These are phyloP conservation scores for Silybum marianum DNA, from an alignment of 129 eudicot species.

Conservation along the genomic window DNA sequence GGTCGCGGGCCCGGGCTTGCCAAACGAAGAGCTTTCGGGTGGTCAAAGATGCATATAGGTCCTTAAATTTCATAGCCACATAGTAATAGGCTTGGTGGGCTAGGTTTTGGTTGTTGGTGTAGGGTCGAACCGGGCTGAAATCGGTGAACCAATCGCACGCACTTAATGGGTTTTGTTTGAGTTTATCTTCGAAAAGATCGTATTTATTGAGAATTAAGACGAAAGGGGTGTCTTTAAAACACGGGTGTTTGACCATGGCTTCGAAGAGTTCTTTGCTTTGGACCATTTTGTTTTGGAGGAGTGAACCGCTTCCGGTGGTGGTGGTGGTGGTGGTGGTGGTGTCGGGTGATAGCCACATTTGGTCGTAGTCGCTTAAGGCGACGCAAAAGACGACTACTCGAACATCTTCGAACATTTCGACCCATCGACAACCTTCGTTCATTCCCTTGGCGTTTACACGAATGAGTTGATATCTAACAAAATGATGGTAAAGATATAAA, in stretches of 20 bases:
- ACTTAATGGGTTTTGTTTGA: conserved; percentile 56
- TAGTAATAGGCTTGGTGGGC: conserved; percentile 95
- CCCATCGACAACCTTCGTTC: conserved; percentile 93
- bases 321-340: neutral
- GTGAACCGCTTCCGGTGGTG: conserved; percentile 47
- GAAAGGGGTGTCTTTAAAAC: conserved; percentile 95
- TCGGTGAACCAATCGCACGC: conserved; percentile 90
- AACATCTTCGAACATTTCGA: conserved; percentile 92
- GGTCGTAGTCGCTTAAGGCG: conserved; percentile 74
- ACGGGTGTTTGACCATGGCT: conserved; percentile 75
- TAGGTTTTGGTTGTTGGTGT: conserved; percentile 72
- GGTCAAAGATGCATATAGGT: conserved; percentile 72
- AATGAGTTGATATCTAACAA: conserved; percentile 74
- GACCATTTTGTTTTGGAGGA: conserved; percentile 81
- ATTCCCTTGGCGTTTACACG: conserved; percentile 84
- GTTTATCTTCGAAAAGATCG: conserved; percentile 89
- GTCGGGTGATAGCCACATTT: conserved; percentile 60
- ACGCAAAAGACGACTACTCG: conserved; percentile 80
- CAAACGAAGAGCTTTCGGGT: conserved; percentile 84
- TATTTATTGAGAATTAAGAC: conserved; percentile 85
- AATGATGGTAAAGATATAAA: neutral
- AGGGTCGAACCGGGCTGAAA: conserved; percentile 80
- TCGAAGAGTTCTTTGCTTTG: conserved; percentile 93
- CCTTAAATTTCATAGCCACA: conserved; percentile 93
- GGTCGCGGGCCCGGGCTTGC: conserved; percentile 88